Evolutionary conservation across 2,329 filamentous ascomycete species (phyloP).

Genomic region (Mycosphaerella sp.): DNA sequence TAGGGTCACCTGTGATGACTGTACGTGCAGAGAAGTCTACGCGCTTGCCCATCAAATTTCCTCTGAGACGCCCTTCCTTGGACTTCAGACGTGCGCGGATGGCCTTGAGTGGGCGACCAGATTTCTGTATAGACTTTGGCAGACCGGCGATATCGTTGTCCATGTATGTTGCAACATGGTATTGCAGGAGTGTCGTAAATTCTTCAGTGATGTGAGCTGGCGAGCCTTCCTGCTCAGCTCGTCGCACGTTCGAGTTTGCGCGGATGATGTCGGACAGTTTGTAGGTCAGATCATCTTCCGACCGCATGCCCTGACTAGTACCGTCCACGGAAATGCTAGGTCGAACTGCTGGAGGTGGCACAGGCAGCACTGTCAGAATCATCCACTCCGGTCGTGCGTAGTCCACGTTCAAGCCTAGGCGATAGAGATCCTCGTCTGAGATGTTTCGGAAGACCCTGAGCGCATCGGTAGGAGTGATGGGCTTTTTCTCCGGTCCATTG

Average conservation of each 20-base stretch:
- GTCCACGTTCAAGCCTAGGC: slow-evolving; percentile 88
- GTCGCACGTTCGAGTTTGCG: slow-evolving; percentile 88
- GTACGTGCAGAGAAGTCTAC: slow-evolving; percentile 99
- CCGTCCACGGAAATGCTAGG: slow-evolving; percentile 97
- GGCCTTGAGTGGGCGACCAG: slow-evolving; percentile 90
- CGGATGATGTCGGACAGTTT: slow-evolving; percentile 98
- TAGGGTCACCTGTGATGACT: slow-evolving; percentile 98
- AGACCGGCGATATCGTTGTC: slow-evolving; percentile 98
- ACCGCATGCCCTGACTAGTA: slow-evolving; percentile 82
- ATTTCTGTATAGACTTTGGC: slow-evolving; percentile 93
- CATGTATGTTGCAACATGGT: slow-evolving; percentile 99
- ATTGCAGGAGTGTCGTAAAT: slow-evolving; percentile 88
- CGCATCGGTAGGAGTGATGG: slow-evolving; percentile 76
- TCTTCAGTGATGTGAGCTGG: slow-evolving; percentile 86
- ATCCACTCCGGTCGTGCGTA: slow-evolving; percentile 98
- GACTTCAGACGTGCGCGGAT: slow-evolving; percentile 97
- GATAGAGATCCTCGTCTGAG: slow-evolving; percentile 68
- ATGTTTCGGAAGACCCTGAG: slow-evolving; percentile 84
- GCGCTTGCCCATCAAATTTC: slow-evolving; percentile 99
- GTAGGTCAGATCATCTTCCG: slow-evolving; percentile 98
- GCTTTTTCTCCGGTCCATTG: slow-evolving; percentile 69
- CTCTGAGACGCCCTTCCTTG: slow-evolving; percentile 94
- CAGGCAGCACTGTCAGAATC: slow-evolving; percentile 89
- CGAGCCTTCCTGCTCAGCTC: slow-evolving; percentile 85
- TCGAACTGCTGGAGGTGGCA: slow-evolving; percentile 89